Evolutionary conservation across 2,329 filamentous ascomycete genomes (phyloP), one percentile per base, ranked within the genome.

Genomic region (Alternaria tenuissima): DNA sequence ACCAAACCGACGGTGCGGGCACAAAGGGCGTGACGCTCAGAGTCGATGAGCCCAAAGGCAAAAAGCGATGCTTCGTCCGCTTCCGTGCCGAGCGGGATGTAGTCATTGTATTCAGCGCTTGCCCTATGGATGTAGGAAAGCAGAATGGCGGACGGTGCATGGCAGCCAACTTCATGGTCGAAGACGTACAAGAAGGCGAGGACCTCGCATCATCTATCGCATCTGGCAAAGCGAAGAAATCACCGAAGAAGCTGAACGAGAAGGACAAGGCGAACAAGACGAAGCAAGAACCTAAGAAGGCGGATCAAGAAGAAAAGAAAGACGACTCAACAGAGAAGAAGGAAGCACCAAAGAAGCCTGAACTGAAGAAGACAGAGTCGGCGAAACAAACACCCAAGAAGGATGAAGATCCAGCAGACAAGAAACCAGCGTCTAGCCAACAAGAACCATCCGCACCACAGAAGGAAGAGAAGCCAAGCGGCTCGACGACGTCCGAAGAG

Each of bases 131-230:
- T 7, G 66, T 78, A 1, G 76, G 76, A 1, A 61, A 62, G 18
- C 74, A 76, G 61, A 79, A 78, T 39, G 76, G 76, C 2, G 76
- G 75, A 24, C 69, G 68, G 24, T 77, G 76, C 53, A 79, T 78
- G 76, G 77, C 76, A 5, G 75, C 75, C 24, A 78, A 79, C 54
- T 79, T 78, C 61, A 72, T 78, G 68, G 77, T 79, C 6, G 77
- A 79, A 56, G 71, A 76, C 9, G 63, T 66, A 0, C 48, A 64
- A 36, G 64, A 65, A 42, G 70, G 68, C 12, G 70, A 76, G 12
- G 70, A 76, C 42, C 26, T 69, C 0, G 65, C 66, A 12, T 59
- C 60, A 8, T 71, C 67, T 9, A 59, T 63, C 4, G 38, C 61
- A 1, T 65, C 65, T 8, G 49, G 51, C 18, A 65, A 64, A 30